Percentiles rank a stretch among this genome's conserved stretches.
Evolutionary conservation across 768 basidiomycete genomes (phyloP).

Genomic region (Rhodosporidiobolus sp.): DNA sequence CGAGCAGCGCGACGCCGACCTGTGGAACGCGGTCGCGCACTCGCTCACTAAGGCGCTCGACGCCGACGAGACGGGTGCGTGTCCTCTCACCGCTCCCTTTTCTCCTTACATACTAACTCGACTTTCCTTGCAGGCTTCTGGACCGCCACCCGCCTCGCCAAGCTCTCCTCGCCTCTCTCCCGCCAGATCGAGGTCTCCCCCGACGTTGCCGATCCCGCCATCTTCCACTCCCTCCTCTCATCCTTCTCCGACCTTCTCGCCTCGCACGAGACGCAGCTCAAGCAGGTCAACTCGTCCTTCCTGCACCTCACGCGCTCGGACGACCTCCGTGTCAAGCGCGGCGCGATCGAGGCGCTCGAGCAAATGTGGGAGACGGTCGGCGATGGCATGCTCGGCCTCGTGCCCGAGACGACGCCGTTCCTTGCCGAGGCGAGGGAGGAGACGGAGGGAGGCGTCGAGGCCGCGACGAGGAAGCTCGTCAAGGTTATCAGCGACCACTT

Average conservation of each 20-base stretch:
- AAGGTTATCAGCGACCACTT: conserved; percentile 36
- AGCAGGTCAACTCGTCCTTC: conserved; percentile 73
- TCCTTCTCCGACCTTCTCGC: conserved; percentile 50
- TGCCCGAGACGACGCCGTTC: conserved; percentile 42
- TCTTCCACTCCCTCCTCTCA: conserved; percentile 33
- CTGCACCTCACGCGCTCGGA: conserved; percentile 89
- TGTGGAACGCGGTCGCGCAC: conserved; percentile 66
- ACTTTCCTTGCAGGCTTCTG: conserved; percentile 65
- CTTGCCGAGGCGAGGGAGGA: conserved; percentile 42
- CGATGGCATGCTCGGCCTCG: conserved; percentile 38
- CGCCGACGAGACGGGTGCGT: conserved; percentile 76
- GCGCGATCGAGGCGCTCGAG: conserved; percentile 65
- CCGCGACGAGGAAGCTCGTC: conserved; percentile 36
- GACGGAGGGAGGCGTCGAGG: conserved; percentile 39
- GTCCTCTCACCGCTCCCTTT: background rate
- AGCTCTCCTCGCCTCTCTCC: conserved; percentile 61
- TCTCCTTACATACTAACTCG: background rate
- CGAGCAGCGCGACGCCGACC: conserved; percentile 48
- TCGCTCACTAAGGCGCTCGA: conserved; percentile 67
- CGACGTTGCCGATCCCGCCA: conserved; percentile 43
- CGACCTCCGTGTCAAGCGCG: conserved; percentile 63
- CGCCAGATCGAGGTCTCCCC: conserved; percentile 58
- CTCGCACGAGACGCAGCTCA: conserved; percentile 64
- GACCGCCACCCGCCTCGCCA: conserved; percentile 74
- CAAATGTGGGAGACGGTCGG: conserved; percentile 61